Conservation (phyloP, 306 rosid species). For the Begonia masoniana region DNA sequence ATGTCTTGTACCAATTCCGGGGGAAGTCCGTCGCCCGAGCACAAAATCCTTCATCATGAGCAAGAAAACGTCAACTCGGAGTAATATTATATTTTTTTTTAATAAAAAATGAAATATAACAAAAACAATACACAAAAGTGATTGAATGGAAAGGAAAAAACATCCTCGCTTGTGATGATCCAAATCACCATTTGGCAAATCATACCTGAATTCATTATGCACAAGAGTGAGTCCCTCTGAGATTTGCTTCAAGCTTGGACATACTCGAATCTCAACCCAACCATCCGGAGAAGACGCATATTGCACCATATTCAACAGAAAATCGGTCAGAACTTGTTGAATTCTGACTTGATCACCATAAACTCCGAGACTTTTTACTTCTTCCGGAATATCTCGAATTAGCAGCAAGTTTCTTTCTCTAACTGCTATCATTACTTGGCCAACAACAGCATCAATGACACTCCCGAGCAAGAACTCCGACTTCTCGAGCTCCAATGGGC, state of each 20-base stretch:
- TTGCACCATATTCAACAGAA: constrained; percentile 80
- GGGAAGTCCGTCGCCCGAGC: constrained; percentile 98
- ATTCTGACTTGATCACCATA: constrained; percentile 89
- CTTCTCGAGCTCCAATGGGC: constrained; percentile 86
- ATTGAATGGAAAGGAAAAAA: too few species aligned
- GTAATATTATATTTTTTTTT: too few species aligned
- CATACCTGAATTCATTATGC: constrained; percentile 79
- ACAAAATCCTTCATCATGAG: constrained; percentile 55
- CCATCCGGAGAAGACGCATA: constrained; percentile 88
- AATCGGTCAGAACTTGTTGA: constrained; percentile 91
- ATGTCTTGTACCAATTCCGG: constrained; percentile 84
- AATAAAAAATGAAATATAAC: too few species aligned
- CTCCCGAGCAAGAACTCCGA: constrained; percentile 78
- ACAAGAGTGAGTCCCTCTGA: constrained; percentile 48
- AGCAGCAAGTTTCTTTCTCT: constrained; percentile 83
- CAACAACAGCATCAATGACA: constrained; percentile 90
- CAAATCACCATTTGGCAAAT: too few species aligned
- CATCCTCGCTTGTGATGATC: too few species aligned
- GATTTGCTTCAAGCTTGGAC: constrained; percentile 59
- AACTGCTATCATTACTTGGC: constrained; percentile 88
- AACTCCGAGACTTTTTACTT: constrained; percentile 77
- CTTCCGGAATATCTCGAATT: constrained; percentile 96
- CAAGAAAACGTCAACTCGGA: not conserved
- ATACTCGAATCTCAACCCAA: constrained; percentile 88
- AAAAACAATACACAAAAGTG: too few species aligned